phyloP scores from a whole-genome alignment of 495 filamentous ascomycete species.

The Neohortaea acidophila region DNA sequence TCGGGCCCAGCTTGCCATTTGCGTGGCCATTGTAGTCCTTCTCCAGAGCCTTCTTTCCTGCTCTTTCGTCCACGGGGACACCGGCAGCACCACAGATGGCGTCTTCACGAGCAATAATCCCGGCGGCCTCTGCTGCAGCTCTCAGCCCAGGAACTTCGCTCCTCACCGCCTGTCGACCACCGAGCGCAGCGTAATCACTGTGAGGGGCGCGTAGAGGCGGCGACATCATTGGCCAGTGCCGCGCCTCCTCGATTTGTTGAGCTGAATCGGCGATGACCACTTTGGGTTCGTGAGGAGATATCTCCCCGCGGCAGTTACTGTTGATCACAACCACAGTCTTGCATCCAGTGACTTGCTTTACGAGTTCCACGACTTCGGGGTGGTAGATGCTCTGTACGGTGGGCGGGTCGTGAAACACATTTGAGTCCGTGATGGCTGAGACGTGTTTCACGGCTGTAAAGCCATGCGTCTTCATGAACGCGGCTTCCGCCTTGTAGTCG shows the following conservation, averaged over 20 bases:
- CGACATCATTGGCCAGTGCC: not conserved
- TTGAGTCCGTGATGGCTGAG: not conserved
- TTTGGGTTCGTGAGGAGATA: not conserved
- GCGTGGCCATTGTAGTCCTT: not conserved
- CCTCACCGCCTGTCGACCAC: not conserved
- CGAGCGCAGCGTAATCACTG: not conserved
- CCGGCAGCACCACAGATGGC: not conserved
- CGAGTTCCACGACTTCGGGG: not conserved
- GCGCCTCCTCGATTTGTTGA: not conserved
- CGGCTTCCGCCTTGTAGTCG: not conserved
- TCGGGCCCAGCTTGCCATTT: not conserved
- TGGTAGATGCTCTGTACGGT: not conserved
- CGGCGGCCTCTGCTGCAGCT: not conserved
- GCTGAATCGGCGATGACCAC: not conserved
- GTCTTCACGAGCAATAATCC: not conserved
- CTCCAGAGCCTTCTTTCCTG: not conserved
- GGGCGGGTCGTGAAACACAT: not conserved
- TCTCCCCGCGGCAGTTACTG: not conserved
- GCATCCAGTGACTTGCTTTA: not conserved
- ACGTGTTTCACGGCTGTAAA: not conserved
- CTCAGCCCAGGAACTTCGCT: not conserved
- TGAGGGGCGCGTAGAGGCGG: not conserved
- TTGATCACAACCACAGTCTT: not conserved
- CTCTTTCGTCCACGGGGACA: not conserved
- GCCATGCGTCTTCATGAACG: not conserved